These are phyloP conservation scores for Zopfia rhizophila DNA, from an alignment of 2,329 filamentous ascomycete genomes.

Conservation along the genomic window DNA sequence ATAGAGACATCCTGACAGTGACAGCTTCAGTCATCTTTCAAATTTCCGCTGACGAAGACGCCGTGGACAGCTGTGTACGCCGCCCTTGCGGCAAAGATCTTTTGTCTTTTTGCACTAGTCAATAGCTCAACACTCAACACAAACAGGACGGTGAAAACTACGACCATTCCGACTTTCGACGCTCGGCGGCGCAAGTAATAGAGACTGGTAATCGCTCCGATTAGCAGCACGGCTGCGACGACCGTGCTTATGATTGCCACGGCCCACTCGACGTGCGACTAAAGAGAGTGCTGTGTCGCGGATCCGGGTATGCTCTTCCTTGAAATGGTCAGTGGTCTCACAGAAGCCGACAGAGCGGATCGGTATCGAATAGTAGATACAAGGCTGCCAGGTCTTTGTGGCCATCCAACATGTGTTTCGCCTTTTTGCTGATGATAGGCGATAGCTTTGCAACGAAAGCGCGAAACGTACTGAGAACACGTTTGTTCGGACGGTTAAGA, in stretches of 20 bases:
- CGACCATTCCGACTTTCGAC: constrained; percentile 30
- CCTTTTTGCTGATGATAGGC: too few species aligned
- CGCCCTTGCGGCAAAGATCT: constrained; percentile 38
- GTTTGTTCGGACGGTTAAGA: too few species aligned
- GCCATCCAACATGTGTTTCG: too few species aligned
- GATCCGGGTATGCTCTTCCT: constrained; percentile 13
- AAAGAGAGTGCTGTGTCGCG: constrained; percentile 14
- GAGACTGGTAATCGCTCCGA: constrained; percentile 34
- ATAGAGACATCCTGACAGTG: too few species aligned
- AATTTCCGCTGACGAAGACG: constrained; percentile 32
- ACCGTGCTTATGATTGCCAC: constrained; percentile 16
- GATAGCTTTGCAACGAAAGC: too few species aligned
- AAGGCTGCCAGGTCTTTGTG: neutral
- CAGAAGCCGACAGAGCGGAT: constrained; percentile 23
- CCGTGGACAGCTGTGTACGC: constrained; percentile 33
- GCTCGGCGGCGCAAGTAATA: constrained; percentile 19
- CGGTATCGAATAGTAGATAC: constrained; percentile 5
- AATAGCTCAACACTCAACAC: constrained; percentile 30
- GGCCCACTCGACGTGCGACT: constrained; percentile 16
- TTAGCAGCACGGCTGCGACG: constrained; percentile 30
- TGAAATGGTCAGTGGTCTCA: constrained; percentile 21
- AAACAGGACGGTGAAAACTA: constrained; percentile 33
- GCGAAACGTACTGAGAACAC: too few species aligned
- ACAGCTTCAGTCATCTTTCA: too few species aligned
- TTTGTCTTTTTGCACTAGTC: constrained; percentile 30